Evolutionary conservation across 1,284 basidiomycete species (phyloP).

Genomic region (Tremellales sp.): DNA sequence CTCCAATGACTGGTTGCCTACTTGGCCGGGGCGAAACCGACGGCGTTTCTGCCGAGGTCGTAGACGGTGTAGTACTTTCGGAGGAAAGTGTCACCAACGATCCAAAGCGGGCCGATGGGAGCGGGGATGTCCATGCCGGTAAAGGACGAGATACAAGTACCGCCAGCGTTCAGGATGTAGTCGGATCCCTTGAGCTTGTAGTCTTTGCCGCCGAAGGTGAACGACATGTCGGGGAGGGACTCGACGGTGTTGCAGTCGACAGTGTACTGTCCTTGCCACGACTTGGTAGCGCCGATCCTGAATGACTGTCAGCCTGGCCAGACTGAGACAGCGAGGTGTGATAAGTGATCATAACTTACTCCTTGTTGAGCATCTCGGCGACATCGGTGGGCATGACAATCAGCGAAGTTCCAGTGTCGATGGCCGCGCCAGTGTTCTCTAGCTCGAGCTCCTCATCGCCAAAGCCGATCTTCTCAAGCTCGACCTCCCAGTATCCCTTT

Average conservation of each 20-base stretch:
- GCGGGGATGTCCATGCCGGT: slow-evolving; percentile 87
- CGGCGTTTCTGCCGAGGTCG: slow-evolving; percentile 63
- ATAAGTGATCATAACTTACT: slow-evolving; percentile 58
- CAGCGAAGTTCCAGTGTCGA: slow-evolving; percentile 74
- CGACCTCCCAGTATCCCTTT: slow-evolving; percentile 99
- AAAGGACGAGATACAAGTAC: slow-evolving; percentile 93
- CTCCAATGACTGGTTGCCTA: slow-evolving; percentile 10
- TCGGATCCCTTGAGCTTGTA: slow-evolving; percentile 79
- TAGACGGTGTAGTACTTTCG: slow-evolving; percentile 92
- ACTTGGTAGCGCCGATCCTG: slow-evolving; percentile 79
- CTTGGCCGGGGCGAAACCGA: slow-evolving; percentile 41
- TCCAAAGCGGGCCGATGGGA: slow-evolving; percentile 84
- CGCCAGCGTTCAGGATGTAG: slow-evolving; percentile 83
- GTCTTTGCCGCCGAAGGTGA: slow-evolving; percentile 74
- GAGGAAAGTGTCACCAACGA: slow-evolving; percentile 81
- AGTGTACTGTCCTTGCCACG: slow-evolving; percentile 92
- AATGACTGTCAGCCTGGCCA: slow-evolving; percentile 12
- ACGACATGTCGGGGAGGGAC: slow-evolving; percentile 76
- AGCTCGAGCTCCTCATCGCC: slow-evolving; percentile 81
- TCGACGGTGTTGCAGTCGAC: slow-evolving; percentile 85
- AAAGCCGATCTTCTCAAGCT: slow-evolving; percentile 78
- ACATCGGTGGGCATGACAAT: slow-evolving; percentile 77
- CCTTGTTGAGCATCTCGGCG: slow-evolving; percentile 95
- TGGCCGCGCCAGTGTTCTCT: slow-evolving; percentile 88
- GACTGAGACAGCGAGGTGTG: background rate